phyloP scores from a whole-genome alignment of 2,329 filamentous ascomycete genomes.

The Trichophyton rubrum region DNA sequence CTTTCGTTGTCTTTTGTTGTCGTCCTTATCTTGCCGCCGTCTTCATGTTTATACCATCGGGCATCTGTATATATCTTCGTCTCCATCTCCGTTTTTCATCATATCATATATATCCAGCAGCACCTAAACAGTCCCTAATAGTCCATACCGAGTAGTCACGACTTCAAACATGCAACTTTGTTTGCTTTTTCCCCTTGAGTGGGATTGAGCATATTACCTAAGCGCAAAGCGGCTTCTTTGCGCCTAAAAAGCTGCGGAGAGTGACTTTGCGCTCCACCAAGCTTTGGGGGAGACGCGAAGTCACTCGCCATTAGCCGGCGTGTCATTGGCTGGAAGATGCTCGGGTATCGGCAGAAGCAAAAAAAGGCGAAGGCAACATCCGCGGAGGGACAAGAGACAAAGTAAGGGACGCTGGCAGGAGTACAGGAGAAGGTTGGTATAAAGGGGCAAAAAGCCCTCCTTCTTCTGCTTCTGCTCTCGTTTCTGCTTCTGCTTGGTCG shows the following conservation, averaged over 20 bases:
- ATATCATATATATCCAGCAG: neutral
- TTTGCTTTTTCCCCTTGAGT: conserved; percentile 1
- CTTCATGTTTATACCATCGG: neutral
- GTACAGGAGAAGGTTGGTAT: neutral
- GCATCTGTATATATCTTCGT: neutral
- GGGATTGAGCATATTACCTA: conserved; percentile 11
- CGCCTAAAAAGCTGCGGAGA: neutral
- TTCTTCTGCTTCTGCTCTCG: neutral
- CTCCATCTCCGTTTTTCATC: neutral
- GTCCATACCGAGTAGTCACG: neutral
- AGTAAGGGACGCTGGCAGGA: neutral
- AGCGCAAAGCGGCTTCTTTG: neutral
- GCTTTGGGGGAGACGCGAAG: neutral
- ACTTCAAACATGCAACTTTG: neutral
- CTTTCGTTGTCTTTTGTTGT: neutral
- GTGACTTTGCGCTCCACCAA: neutral
- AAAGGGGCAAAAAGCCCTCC: neutral
- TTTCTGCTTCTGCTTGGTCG: neutral
- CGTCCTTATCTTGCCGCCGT: neutral
- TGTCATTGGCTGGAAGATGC: too few species aligned
- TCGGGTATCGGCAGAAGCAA: too few species aligned
- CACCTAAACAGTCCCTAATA: too few species aligned
- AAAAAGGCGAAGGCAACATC: too few species aligned
- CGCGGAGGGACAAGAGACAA: too few species aligned
- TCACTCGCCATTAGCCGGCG: neutral